These are phyloP conservation scores for Aspergillus bombycis DNA, from an alignment of 2,329 filamentous ascomycete species.

Conservation along the genomic window DNA sequence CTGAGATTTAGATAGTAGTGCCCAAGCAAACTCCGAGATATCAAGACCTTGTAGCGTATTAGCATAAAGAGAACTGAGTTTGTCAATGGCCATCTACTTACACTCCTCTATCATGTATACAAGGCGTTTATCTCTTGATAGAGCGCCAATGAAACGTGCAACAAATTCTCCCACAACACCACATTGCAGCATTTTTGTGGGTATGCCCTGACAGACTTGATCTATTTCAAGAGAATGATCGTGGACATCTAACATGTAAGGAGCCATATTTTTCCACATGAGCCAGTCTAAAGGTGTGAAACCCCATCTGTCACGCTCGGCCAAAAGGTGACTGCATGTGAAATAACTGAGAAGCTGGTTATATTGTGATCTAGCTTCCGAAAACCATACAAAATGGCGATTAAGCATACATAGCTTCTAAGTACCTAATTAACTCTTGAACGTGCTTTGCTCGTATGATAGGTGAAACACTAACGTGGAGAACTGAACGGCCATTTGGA, in stretches of 20 bases:
- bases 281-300: neutral
- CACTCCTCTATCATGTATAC: neutral
- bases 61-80: neutral
- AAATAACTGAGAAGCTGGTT: neutral
- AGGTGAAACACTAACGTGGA: neutral
- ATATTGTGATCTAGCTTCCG: neutral
- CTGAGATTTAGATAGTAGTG: neutral
- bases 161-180: neutral
- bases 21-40: neutral
- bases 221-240: too few species aligned
- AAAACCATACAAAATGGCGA: rapidly evolving
- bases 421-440: neutral
- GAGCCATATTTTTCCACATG: too few species aligned
- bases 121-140: neutral
- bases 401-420: neutral
- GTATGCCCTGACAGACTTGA: neutral
- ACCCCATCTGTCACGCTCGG: neutral
- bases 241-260: too few species aligned
- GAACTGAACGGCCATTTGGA: neutral
- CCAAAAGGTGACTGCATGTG: neutral
- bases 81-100: neutral
- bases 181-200: neutral
- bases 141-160: neutral
- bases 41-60: neutral
- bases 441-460: neutral